Evolutionary conservation across 1,284 basidiomycete species (phyloP), one percentile per base, ranked within the genome.

Genomic region (Irpex lacteus): DNA sequence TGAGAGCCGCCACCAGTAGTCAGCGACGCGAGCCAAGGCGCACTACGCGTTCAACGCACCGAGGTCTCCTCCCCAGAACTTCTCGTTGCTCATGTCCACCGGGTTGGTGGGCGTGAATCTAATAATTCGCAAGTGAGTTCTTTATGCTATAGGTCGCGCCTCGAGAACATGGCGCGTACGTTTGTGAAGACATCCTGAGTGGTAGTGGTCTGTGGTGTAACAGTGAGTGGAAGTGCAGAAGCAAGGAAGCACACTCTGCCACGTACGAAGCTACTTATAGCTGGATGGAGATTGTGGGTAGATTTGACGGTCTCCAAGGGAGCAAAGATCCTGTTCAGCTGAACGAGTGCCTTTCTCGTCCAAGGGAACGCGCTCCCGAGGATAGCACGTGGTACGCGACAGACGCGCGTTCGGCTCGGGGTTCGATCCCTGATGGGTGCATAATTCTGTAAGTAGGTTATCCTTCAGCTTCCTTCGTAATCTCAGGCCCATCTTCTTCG

Each of bases 61-160:
- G 26, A 91, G 77, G 69, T 81, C 82, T 63, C 84, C 76, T 44
- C 87, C 76, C 89, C 89, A 91, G 66, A 90, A 86, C 68, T 80
- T 84, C 72, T 91, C 88, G 68, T 87, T 90, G 68, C 82, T 75
- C 76, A 80, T 76, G 71, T 90, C 86, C 58, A 90, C 70, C 18
- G 73, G 73, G 61, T 80, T 73, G 44, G 82, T 79, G 55, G 84
- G 84, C n/a, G 82, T 88, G 71, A 85, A 90, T 38, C 88, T 90
- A 65, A 2, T 37, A 4, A 18, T 8, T 50, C 37, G 38, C 44
- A 3, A 52, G 54, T 56, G 54, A 56, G 54, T 34, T 26, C 32
- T 56, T 56, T 34, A 37, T 56, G 54, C 54, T 36, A 56, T 56
- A 18, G 54, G 21, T 53, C 15, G 13, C 21, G 11, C n/a, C 5